Evolutionary conservation across 192 early-diverging fungal genomes (phyloP).

Genomic region (Coemansia sp.): DNA sequence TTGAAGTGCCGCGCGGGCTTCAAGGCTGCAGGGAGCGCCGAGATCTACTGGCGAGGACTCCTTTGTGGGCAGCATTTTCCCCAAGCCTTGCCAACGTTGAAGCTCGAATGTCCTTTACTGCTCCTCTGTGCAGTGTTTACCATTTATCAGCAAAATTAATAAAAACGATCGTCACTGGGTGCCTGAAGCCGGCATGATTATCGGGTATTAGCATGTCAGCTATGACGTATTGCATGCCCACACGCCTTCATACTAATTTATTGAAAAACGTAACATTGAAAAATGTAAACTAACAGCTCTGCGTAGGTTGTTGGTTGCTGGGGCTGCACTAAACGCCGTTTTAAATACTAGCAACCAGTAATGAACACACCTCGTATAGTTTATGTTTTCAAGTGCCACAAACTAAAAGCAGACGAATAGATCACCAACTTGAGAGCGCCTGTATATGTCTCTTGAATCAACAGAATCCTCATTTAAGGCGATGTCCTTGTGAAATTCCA

Average conservation of each 20-base stretch:
- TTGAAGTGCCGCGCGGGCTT: not conserved
- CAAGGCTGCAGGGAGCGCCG: conserved; percentile 2
- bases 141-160: not conserved
- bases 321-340: not conserved
- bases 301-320: not conserved
- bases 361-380: not conserved
- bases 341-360: not conserved
- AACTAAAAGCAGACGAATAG: no score
- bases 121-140: not conserved
- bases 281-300: not conserved
- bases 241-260: not conserved
- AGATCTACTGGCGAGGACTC: not conserved
- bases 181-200: not conserved
- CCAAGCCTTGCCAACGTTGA: not conserved
- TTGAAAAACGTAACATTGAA: not conserved
- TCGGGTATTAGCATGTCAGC: not conserved
- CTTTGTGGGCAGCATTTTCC: not conserved
- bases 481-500: no score
- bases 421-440: no score
- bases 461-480: no score
- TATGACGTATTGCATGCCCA: not conserved
- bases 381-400: not conserved
- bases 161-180: not conserved
- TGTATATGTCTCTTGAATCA: no score
- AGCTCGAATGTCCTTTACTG: not conserved